Percentiles rank a stretch among this genome's conserved stretches.
Conservation (phyloP, 371 early-diverging fungal species). For the Syncephalastrum racemosum region DNA sequence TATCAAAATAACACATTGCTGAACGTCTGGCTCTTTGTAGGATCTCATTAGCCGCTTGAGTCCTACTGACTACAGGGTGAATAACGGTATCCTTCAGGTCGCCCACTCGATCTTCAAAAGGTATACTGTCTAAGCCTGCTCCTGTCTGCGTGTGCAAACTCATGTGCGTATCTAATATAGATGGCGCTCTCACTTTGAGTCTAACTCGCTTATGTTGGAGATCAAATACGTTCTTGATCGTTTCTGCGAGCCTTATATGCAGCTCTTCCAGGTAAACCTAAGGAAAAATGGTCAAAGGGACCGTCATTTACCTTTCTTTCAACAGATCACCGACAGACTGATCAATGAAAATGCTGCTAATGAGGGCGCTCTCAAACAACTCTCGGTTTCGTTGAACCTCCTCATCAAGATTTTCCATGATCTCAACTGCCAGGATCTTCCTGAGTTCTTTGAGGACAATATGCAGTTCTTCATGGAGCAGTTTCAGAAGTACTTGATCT, state of each 20-base stretch:
- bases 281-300: not conserved
- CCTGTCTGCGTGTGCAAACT: not conserved
- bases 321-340: constrained; percentile 75
- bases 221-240: constrained; percentile 90
- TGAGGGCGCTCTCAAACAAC: constrained; percentile 58
- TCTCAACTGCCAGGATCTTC: constrained; percentile 93
- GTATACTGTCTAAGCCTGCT: constrained; percentile 28
- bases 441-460: constrained; percentile 95
- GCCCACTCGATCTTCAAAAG: constrained; percentile 93
- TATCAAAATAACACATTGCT: too few species aligned
- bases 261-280: constrained; percentile 70
- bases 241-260: constrained; percentile 81
- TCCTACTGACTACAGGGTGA: constrained; percentile 73
- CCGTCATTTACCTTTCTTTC: not conserved
- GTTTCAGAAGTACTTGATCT: constrained; percentile 83
- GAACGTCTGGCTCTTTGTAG: constrained; percentile 28
- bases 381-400: constrained; percentile 76
- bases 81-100: constrained; percentile 90
- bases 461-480: constrained; percentile 73
- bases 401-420: constrained; percentile 88
- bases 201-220: constrained; percentile 77
- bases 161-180: constrained; percentile 33
- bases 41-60: constrained; percentile 78
- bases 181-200: constrained; percentile 85
- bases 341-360: constrained; percentile 72